Base-by-base conservation (phyloP, 306 rosid genomes). In the Mucuna pruriens region DNA sequence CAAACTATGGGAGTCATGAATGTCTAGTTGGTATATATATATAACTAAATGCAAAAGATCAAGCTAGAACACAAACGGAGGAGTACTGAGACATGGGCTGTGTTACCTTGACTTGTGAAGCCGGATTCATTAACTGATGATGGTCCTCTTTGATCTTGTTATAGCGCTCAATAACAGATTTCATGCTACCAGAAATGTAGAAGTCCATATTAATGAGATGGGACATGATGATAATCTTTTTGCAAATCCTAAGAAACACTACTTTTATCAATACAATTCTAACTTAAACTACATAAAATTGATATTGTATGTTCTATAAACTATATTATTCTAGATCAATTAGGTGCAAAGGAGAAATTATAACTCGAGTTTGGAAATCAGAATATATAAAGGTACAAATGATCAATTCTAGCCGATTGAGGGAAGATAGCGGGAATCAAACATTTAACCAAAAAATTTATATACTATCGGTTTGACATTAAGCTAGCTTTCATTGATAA, bases 71-170 rank as follows among this genome's bases (percentile, higher is more conserved):
- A 34, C n/a, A 12, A 75, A 48, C 16, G 17, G 34, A 57, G 34
- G 36, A 11, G 29, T 58, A 13, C n/a, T 26, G 20, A 29, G 16
- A 5, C 66, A 33, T 3, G 44, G 19, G 45, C 0, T 16, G 9
- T 60, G 34, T 76, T 89, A 89, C 97, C 95, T 89, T 88, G 39
- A 86, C 80, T 76, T 88, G 89, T 2, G 84, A 89, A 55, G 82
- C 84, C 57, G 84, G 87, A 82, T 85, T 82, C 79, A 86, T 55
- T 71, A 80, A 74, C 23, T 69, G 95, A 34, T 67, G 83, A 39
- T 82, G 77, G 29, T 90, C 91, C 52, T 84, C 87, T 44, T 76
- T 86, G 49, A 78, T 36, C 70, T 88, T 89, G 79, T 89, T 89
- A 79, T 88, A 90, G 51, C 89, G 89, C 22, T 89, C 95, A 20